Conservation (phyloP, 2,329 filamentous ascomycete species). For the Dothideomycetidae sp. region DNA sequence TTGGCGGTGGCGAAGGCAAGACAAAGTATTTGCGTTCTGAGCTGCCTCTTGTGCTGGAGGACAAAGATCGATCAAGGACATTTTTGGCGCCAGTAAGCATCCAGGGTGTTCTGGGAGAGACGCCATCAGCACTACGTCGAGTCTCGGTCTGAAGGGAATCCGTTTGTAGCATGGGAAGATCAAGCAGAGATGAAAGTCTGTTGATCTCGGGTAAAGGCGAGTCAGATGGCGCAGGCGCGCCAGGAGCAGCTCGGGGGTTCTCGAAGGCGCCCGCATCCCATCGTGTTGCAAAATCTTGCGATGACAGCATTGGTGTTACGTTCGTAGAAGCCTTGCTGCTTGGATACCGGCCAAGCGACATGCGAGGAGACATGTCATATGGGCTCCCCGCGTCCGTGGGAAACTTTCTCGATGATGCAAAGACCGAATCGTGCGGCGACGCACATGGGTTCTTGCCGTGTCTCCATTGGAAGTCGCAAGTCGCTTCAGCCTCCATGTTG, state of each 20-base stretch:
- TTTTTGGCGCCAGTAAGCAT: neutral
- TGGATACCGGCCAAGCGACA: constrained; percentile 3
- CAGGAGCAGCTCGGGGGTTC: constrained; percentile 7
- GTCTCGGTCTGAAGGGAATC: neutral
- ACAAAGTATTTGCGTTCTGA: neutral
- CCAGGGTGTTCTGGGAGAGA: constrained; percentile 3
- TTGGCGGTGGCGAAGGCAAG: constrained; percentile 10
- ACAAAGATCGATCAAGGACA: neutral
- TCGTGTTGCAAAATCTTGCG: neutral
- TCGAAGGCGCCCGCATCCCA: constrained; percentile 4
- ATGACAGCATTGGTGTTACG: constrained; percentile 5
- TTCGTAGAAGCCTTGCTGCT: constrained; percentile 4
- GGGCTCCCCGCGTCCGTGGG: constrained; percentile 2
- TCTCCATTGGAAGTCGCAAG: constrained; percentile 46
- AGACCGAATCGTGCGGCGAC: constrained; percentile 10
- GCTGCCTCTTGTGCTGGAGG: neutral
- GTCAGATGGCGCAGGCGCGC: constrained; percentile 4
- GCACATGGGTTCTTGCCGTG: constrained; percentile 8
- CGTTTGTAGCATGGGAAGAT: constrained; percentile 5
- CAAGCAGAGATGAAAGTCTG: constrained; percentile 6
- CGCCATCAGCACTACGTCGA: neutral
- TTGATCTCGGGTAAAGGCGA: constrained; percentile 6
- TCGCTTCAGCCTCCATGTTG: constrained; percentile 45
- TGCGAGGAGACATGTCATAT: constrained; percentile 6
- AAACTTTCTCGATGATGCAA: constrained; percentile 4